Evolutionary conservation across 495 filamentous ascomycete species (phyloP).

Genomic region (Viridothelium virens): DNA sequence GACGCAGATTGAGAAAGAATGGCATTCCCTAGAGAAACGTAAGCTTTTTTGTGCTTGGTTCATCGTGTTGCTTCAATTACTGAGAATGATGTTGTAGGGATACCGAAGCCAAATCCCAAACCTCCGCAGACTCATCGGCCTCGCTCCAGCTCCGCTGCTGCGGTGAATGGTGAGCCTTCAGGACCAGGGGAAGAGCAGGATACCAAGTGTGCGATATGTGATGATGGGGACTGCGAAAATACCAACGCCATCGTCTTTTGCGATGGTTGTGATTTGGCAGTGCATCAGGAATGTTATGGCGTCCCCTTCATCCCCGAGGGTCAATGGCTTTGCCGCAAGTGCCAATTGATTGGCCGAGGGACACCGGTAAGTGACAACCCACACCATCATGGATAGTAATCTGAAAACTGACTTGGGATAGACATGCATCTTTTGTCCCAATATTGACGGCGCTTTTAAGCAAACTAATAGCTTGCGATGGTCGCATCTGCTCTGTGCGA

Average conservation of each 20-base stretch:
- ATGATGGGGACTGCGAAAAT: conserved; percentile 98
- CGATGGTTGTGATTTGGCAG: conserved; percentile 93
- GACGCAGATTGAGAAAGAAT: conserved; percentile 98
- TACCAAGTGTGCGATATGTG: conserved; percentile 94
- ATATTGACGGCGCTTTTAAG: conserved; percentile 96
- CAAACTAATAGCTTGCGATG: conserved; percentile 91
- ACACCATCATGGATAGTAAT: not conserved
- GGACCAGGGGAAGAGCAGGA: conserved; percentile 86
- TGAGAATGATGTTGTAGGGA: conserved; percentile 36
- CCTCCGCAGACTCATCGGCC: conserved; percentile 86
- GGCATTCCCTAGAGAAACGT: conserved; percentile 90
- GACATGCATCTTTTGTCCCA: conserved; percentile 97
- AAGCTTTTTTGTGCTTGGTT: conserved; percentile 17
- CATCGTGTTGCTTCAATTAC: not conserved
- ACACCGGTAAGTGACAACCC: conserved; percentile 55
- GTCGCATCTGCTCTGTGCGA: conserved; percentile 92
- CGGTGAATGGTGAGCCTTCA: conserved; percentile 80
- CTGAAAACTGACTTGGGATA: conserved; percentile 27
- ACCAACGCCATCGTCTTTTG: conserved; percentile 99
- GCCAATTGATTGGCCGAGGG: conserved; percentile 85
- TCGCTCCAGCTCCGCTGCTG: conserved; percentile 82
- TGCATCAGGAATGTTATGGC: conserved; percentile 98
- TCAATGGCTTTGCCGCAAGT: conserved; percentile 97
- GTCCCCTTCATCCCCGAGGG: conserved; percentile 98
- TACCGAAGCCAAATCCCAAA: conserved; percentile 92